Evolutionary conservation across 306 rosid species (phyloP).

Genomic region (Acmispon strigosus): DNA sequence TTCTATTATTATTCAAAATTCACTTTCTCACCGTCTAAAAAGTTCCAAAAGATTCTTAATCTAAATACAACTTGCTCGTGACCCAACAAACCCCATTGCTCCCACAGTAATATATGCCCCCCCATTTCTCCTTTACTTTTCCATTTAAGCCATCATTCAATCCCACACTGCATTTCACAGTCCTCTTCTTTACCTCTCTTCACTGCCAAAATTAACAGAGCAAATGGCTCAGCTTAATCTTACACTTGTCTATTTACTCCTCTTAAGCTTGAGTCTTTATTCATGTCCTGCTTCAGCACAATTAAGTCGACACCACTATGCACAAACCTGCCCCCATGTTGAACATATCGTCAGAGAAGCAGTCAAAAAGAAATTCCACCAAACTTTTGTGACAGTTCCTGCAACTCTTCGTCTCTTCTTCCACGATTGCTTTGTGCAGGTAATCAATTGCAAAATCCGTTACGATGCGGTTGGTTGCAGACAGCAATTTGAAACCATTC

Average conservation of each 20-base stretch:
- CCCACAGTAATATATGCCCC: constrained; percentile 6
- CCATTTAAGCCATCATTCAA: constrained; percentile 18
- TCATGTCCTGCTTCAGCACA: constrained; percentile 47
- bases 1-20: constrained; percentile 24
- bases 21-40: constrained; percentile 24
- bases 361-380: constrained; percentile 57
- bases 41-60: constrained; percentile 16
- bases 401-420: constrained; percentile 88
- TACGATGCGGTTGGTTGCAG: too few species aligned
- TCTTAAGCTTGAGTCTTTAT: constrained; percentile 27
- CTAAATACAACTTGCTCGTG: constrained; percentile 34
- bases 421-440: constrained; percentile 89
- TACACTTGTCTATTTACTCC: constrained; percentile 29
- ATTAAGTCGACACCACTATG: constrained; percentile 54
- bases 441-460: constrained; percentile 2
- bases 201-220: background rate
- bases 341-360: constrained; percentile 56
- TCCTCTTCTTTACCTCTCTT: background rate
- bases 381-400: constrained; percentile 80
- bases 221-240: constrained; percentile 40
- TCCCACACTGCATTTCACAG: constrained; percentile 2
- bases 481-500: too few species aligned
- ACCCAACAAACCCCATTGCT: constrained; percentile 20
- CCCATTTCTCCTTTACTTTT: background rate
- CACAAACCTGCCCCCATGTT: constrained; percentile 66